These are phyloP conservation scores for Ophiostoma ips DNA, from an alignment of 2,329 filamentous ascomycete genomes.

Conservation along the genomic window DNA sequence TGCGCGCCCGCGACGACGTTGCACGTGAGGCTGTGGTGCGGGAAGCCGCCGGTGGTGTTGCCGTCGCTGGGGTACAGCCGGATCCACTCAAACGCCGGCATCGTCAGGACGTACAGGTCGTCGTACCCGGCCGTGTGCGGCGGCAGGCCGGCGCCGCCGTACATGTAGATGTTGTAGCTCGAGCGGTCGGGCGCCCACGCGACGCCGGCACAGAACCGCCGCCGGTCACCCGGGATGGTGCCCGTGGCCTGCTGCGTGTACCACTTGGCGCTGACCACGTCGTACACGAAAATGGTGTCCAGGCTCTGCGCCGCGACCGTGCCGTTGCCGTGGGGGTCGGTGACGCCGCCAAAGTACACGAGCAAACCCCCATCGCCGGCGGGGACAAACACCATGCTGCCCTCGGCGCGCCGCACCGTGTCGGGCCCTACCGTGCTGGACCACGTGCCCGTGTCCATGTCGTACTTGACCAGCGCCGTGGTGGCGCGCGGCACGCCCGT, in stretches of 20 bases:
- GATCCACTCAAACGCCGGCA: slow-evolving; percentile 52
- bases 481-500: slow-evolving; percentile 28
- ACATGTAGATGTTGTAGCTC: slow-evolving; percentile 54
- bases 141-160: slow-evolving; percentile 40
- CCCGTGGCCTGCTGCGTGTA: slow-evolving; percentile 44
- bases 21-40: slow-evolving; percentile 43
- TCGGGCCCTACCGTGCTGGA: slow-evolving; percentile 42
- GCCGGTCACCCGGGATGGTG: slow-evolving; percentile 34
- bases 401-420: slow-evolving; percentile 40
- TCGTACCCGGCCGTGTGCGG: slow-evolving; percentile 37
- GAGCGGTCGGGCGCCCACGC: slow-evolving; percentile 45
- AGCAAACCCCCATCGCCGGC: slow-evolving; percentile 45
- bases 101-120: slow-evolving; percentile 46
- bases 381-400: slow-evolving; percentile 45
- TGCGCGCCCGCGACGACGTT: slow-evolving; percentile 42
- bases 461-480: slow-evolving; percentile 39
- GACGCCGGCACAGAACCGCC: slow-evolving; percentile 47
- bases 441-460: slow-evolving; percentile 37
- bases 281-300: slow-evolving; percentile 43
- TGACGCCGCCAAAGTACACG: slow-evolving; percentile 47
- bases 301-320: slow-evolving; percentile 30
- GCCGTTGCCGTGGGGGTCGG: slow-evolving; percentile 32
- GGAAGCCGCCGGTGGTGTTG: slow-evolving; percentile 26
- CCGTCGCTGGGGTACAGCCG: slow-evolving; percentile 33
- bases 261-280: slow-evolving; percentile 45